These are phyloP conservation scores for Diaporthe sp. DNA, from an alignment of 2,329 filamentous ascomycete genomes.

Conservation along the genomic window DNA sequence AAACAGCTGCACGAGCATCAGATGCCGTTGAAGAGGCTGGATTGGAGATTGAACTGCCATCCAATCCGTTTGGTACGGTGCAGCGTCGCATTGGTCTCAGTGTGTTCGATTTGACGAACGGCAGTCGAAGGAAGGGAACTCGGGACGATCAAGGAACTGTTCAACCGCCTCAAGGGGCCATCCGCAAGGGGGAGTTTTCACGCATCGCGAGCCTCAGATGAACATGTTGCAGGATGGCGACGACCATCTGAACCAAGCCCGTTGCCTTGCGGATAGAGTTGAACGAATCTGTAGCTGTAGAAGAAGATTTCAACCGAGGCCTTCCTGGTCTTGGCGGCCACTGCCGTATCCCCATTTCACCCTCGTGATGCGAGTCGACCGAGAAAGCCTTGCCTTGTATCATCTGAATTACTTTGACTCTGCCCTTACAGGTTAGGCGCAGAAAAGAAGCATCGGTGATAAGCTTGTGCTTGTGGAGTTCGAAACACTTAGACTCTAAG, in stretches of 20 bases:
- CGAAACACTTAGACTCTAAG: slow-evolving; percentile 21
- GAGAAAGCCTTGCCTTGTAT: not conserved
- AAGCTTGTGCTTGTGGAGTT: not conserved
- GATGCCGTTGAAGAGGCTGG: slow-evolving; percentile 2
- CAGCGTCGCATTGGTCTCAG: slow-evolving; percentile 15
- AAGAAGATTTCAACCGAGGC: not conserved
- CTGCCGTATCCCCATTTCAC: slow-evolving; percentile 21
- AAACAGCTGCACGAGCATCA: slow-evolving; percentile 13
- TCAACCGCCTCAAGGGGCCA: not conserved
- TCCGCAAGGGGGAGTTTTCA: not conserved
- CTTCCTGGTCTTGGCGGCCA: slow-evolving; percentile 6
- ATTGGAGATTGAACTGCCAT: slow-evolving; percentile 2
- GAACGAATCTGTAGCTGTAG: not conserved
- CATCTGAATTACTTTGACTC: slow-evolving; percentile 17
- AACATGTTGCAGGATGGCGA: slow-evolving; percentile 13
- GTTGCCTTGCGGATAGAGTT: slow-evolving; percentile 3
- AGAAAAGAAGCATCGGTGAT: slow-evolving; percentile 4
- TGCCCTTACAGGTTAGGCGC: slow-evolving; percentile 5
- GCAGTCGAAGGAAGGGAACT: slow-evolving; percentile 1
- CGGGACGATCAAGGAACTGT: not conserved
- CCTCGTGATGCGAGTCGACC: slow-evolving; percentile 18
- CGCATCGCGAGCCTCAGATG: slow-evolving; percentile 19
- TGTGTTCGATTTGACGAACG: slow-evolving; percentile 26
- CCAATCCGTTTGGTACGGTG: not conserved
- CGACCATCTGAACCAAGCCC: slow-evolving; percentile 8